A percentile compares a stretch with the other conserved stretches of the same genome.
Evolutionary conservation across 2,329 filamentous ascomycete species (phyloP).

Genomic region (Didymosphaeria variabile): DNA sequence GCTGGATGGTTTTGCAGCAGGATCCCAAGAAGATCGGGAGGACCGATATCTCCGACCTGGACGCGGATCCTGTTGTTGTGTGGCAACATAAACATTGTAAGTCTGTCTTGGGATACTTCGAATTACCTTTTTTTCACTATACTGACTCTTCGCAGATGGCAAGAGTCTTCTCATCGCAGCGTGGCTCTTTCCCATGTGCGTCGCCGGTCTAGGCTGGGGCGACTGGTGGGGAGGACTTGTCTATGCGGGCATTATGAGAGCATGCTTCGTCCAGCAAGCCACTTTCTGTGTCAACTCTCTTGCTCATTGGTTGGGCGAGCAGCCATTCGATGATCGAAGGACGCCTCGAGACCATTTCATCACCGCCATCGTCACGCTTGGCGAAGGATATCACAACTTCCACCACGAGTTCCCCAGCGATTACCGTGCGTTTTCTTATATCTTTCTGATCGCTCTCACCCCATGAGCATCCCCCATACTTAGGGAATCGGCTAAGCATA

Average conservation of each 20-base stretch:
- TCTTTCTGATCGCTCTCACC: neutral
- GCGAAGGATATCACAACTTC: conserved; percentile 55
- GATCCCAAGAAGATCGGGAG: conserved; percentile 60
- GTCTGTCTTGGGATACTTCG: neutral
- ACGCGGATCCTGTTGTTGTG: conserved; percentile 58
- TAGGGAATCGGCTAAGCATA: neutral
- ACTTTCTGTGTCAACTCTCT: conserved; percentile 63
- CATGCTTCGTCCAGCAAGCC: conserved; percentile 60
- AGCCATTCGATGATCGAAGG: conserved; percentile 52
- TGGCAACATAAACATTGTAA: conserved; percentile 57
- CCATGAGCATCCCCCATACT: neutral
- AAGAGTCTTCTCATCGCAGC: conserved; percentile 54
- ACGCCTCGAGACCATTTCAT: conserved; percentile 49
- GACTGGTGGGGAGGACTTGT: conserved; percentile 59
- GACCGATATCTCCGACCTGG: conserved; percentile 60
- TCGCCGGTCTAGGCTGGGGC: conserved; percentile 58
- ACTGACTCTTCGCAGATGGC: conserved; percentile 34
- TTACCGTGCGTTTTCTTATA: conserved; percentile 40
- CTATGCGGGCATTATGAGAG: conserved; percentile 59
- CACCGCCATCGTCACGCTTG: conserved; percentile 51
- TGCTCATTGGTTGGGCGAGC: conserved; percentile 61
- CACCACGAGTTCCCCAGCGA: conserved; percentile 54
- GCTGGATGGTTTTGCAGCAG: conserved; percentile 62
- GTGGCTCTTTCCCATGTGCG: conserved; percentile 54
- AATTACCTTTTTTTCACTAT: neutral